These are phyloP conservation scores for Aspergillus alliaceus DNA, from an alignment of 2,329 filamentous ascomycete species.

Conservation along the genomic window DNA sequence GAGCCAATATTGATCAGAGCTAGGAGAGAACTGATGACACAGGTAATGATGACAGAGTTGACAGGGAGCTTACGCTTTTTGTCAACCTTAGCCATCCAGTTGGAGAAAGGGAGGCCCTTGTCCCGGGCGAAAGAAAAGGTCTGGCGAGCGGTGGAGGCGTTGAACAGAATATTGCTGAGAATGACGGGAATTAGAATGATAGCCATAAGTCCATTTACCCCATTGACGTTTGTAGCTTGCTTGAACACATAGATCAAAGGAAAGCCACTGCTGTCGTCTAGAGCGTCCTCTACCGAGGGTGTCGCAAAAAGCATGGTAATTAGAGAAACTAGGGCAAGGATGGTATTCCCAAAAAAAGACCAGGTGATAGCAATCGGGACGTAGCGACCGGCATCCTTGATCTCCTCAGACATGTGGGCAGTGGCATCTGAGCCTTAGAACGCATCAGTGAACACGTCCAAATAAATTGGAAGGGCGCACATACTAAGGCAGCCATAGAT, in stretches of 20 bases:
- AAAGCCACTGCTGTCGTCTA: conserved; percentile 44
- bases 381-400: conserved; percentile 46
- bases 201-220: conserved; percentile 36
- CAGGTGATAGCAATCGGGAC: conserved; percentile 49
- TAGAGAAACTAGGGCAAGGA: too few relatives aligned
- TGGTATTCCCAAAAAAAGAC: too few relatives aligned
- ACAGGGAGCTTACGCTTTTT: conserved; percentile 42
- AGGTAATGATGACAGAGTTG: conserved; percentile 37
- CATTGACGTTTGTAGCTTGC: conserved; percentile 21
- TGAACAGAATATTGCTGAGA: conserved; percentile 40
- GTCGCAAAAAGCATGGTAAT: conserved; percentile 46
- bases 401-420: conserved; percentile 49
- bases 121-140: conserved; percentile 47
- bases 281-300: conserved; percentile 33
- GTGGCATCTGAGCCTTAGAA: conserved; percentile 33
- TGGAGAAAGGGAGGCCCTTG: conserved; percentile 42
- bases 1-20: conserved; percentile 55
- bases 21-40: conserved; percentile 36
- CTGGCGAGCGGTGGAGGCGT: conserved; percentile 43
- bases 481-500: conserved; percentile 31
- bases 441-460: too few relatives aligned
- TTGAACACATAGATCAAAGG: conserved; percentile 51
- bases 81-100: conserved; percentile 40
- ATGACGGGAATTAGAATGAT: conserved; percentile 43
- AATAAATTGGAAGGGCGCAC: too few relatives aligned